Conservation (phyloP, 2,329 filamentous ascomycete genomes). For the Periglandula ipomoeae region DNA sequence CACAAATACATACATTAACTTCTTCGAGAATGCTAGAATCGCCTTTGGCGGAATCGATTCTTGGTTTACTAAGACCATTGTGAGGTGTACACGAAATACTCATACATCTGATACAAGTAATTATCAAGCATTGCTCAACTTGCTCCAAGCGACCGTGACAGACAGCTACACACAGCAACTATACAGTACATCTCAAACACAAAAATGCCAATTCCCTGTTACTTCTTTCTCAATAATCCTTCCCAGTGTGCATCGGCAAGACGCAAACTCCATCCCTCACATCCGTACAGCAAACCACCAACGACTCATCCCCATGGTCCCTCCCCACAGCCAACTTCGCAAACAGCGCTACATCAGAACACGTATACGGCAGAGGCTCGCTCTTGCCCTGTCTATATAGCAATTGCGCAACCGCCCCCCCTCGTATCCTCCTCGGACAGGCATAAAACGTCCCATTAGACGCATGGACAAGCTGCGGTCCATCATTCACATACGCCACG, state of each 20-base stretch:
- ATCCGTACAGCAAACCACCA: slow-evolving; percentile 2
- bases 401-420: slow-evolving; percentile 1
- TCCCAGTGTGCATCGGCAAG: background rate
- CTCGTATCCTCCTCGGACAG: background rate
- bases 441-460: slow-evolving; percentile 3
- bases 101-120: too few relatives aligned
- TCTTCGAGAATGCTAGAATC: too few relatives aligned
- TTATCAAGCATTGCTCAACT: too few relatives aligned
- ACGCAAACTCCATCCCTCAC: slow-evolving; percentile 3
- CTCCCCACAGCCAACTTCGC: slow-evolving; percentile 1
- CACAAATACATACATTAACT: too few relatives aligned
- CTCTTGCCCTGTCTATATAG: background rate
- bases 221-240: background rate
- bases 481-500: background rate
- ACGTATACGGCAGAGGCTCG: slow-evolving; percentile 4
- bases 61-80: too few relatives aligned
- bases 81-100: too few relatives aligned
- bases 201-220: too few relatives aligned
- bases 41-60: too few relatives aligned
- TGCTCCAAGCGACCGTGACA: too few relatives aligned
- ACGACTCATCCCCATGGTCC: background rate
- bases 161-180: background rate
- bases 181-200: background rate
- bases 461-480: slow-evolving; percentile 4
- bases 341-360: slow-evolving; percentile 5